Percentiles rank a stretch among this genome's conserved stretches.
phyloP scores from a whole-genome alignment of 495 filamentous ascomycete genomes.

The Neurospora sp. region DNA sequence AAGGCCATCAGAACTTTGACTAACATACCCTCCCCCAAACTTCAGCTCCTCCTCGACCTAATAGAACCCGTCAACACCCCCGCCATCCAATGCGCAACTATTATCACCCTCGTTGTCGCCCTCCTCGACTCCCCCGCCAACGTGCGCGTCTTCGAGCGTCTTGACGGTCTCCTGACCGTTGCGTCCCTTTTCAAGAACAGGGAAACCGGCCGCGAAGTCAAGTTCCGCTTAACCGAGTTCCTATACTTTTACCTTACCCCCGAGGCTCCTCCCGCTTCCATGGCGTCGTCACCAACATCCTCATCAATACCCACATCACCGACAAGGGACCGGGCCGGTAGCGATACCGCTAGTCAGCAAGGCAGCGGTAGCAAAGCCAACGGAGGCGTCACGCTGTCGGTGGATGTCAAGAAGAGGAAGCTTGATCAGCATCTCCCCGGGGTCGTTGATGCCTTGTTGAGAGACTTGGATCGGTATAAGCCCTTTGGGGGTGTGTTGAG shows the following conservation, averaged over 20 bases:
- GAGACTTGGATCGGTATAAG: conserved; percentile 76
- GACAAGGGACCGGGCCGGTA: conserved; percentile 27
- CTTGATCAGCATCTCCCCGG: conserved; percentile 66
- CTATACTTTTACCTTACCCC: conserved; percentile 98
- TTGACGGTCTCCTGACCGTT: conserved; percentile 91
- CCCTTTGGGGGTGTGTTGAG: conserved; percentile 49
- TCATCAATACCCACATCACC: conserved; percentile 22
- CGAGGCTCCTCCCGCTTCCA: conserved; percentile 55
- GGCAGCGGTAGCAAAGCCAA: conserved; percentile 6
- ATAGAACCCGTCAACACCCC: conserved; percentile 88
- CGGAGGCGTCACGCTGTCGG: conserved; percentile 47
- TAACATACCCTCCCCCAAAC: not conserved
- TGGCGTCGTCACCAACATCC: conserved; percentile 19
- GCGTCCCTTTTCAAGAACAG: conserved; percentile 85
- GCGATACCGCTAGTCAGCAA: conserved; percentile 11
- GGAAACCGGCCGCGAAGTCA: conserved; percentile 74
- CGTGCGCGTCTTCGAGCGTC: conserved; percentile 79
- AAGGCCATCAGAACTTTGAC: not conserved
- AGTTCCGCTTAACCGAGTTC: conserved; percentile 88
- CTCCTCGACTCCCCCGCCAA: conserved; percentile 75
- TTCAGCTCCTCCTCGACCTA: conserved; percentile 76
- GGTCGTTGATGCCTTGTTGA: conserved; percentile 85
- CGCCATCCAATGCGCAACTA: conserved; percentile 77
- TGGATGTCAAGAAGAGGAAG: conserved; percentile 78
- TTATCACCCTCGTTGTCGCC: conserved; percentile 82